phyloP scores from a whole-genome alignment of 108 stramenopile genomes.

The Conticribra weissflogii region DNA sequence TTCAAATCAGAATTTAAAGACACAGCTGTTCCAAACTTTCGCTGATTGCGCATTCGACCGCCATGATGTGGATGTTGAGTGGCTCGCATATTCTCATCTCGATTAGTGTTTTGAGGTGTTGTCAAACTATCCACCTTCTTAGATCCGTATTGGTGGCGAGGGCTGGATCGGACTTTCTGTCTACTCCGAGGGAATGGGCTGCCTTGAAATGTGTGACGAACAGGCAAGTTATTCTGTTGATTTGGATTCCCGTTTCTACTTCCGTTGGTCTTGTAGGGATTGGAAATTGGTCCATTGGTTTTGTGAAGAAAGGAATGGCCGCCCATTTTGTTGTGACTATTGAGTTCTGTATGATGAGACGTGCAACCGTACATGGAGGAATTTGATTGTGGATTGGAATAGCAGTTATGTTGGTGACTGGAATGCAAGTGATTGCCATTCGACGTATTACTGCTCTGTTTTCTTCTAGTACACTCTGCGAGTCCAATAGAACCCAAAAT shows the following conservation, averaged over 20 bases:
- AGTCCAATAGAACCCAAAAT: no score
- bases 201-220: no score
- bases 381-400: conserved; percentile 6
- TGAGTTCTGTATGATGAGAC: no score
- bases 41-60: conserved; percentile 34
- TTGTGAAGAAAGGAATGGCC: no score
- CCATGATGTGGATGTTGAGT: conserved; percentile 21
- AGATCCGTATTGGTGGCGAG: conserved; percentile 24
- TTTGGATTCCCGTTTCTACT: not conserved
- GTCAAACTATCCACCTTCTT: conserved; percentile 12
- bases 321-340: no score
- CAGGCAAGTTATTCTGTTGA: not conserved
- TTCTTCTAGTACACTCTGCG: conserved; percentile 28
- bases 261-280: conserved; percentile 43
- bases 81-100: not conserved
- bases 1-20: conserved; percentile 22
- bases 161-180: no score
- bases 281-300: conserved; percentile 16
- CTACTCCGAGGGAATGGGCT: no score
- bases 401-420: conserved; percentile 21
- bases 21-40: conserved; percentile 46
- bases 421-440: conserved; percentile 27
- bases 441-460: conserved; percentile 13
- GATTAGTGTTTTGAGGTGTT: not conserved
- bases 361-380: not conserved